Conservation (phyloP, 2,329 filamentous ascomycete genomes). For the Cercospora sp. region DNA sequence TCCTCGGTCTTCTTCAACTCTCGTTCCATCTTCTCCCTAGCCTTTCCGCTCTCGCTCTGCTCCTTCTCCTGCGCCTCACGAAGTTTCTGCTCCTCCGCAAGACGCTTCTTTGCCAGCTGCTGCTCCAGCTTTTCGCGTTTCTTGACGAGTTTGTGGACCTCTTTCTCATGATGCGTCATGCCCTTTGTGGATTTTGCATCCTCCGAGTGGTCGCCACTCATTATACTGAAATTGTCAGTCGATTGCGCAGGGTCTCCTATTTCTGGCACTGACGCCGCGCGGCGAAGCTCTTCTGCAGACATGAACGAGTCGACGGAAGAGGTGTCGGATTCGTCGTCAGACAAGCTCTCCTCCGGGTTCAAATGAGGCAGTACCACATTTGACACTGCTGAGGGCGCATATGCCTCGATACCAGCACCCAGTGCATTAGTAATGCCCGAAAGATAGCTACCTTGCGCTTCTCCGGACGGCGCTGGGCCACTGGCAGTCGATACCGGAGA, state of each 20-base stretch:
- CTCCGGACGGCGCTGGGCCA: background rate
- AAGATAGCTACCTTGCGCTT: conserved; percentile 33
- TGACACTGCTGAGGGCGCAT: conserved; percentile 38
- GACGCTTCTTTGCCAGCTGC: conserved; percentile 58
- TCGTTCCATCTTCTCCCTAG: conserved; percentile 64
- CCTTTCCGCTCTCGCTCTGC: conserved; percentile 54
- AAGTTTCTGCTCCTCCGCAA: conserved; percentile 52
- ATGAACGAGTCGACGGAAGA: conserved; percentile 42
- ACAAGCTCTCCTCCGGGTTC: conserved; percentile 18
- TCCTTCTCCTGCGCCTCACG: conserved; percentile 42
- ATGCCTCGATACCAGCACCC: conserved; percentile 37
- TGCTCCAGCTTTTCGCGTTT: conserved; percentile 63
- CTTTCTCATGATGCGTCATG: conserved; percentile 55
- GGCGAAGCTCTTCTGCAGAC: conserved; percentile 45
- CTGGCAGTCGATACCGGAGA: background rate
- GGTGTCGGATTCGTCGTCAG: conserved; percentile 29
- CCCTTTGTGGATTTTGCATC: conserved; percentile 17
- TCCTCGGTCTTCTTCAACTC: conserved; percentile 66
- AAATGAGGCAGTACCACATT: conserved; percentile 31
- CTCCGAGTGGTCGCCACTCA: conserved; percentile 26
- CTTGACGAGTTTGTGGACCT: conserved; percentile 63
- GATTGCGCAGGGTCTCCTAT: conserved; percentile 28
- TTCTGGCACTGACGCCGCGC: conserved; percentile 35
- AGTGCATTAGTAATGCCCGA: conserved; percentile 35
- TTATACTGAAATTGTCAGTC: conserved; percentile 29